Base-by-base conservation (phyloP, 2,329 filamentous ascomycete genomes). In the Trichoderma endophyticum region DNA sequence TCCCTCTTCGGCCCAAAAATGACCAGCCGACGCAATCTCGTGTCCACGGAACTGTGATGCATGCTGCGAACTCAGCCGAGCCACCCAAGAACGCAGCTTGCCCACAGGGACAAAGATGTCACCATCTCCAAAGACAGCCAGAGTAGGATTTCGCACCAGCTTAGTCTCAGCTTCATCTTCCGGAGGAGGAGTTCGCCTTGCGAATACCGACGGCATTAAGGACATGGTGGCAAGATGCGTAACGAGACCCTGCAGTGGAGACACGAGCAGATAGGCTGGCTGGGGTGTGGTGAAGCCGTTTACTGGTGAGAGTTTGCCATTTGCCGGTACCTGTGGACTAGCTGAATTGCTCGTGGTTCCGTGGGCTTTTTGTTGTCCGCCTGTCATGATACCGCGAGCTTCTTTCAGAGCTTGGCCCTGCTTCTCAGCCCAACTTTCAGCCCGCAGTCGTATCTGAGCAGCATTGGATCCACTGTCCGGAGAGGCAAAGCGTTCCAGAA, bases 111-210 rank as follows among this genome's bases (percentile, higher is more conserved):
- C 90, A 75, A 98, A 97, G 0, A 86, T 82, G 79, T 98, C 95
- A 4, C 87, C 84, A 65, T 91, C 89, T 1, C 95, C 95, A 77
- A 91, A 97, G 0, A 97, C 81, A 0, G 89, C 90, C 39, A 97
- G 79, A 0, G 91, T 91, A 1, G 86, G 85, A 76, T 90, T 86
- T 2, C 81, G 79, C 1, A 88, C 81, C 63, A 93, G 82, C 77
- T 92, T 90, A 66, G 82, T 81, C 71, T 90, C 87, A 1, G 84
- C 83, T 1, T 74, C 79, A 67, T 78, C 70, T 1, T 76, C 76
- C 1, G 75, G 73, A 77, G 75, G 73, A 76, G 76, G 51, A 75
- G 64, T 73, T 73, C 77, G 61, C 60, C 65, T 63, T 73, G 66
- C 4, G 75, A 63, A 8, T 71, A 78, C 73, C 0, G 78, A 75